Conservation (phyloP, 768 basidiomycete species). For the Lactarius sp. region DNA sequence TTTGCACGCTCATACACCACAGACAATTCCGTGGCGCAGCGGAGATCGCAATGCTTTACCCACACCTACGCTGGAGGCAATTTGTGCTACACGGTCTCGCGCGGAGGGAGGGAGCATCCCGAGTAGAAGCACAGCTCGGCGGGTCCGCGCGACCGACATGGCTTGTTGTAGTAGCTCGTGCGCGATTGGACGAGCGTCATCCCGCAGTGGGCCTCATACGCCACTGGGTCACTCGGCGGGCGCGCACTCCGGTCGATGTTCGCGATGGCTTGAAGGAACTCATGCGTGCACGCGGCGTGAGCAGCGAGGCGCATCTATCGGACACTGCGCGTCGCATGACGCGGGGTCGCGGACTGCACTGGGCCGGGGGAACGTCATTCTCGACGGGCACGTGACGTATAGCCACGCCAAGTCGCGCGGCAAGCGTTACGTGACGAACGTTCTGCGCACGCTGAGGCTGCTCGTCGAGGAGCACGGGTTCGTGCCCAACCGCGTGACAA, state of each 20-base stretch:
- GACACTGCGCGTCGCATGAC: conserved; percentile 28
- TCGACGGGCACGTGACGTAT: conserved; percentile 40
- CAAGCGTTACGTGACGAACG: conserved; percentile 42
- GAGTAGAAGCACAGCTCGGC: conserved; percentile 4
- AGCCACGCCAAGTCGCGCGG: conserved; percentile 33
- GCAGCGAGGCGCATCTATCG: conserved; percentile 8
- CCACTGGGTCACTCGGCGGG: conserved; percentile 10
- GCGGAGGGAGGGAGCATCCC: background rate
- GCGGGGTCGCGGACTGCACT: conserved; percentile 35
- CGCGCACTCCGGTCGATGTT: conserved; percentile 8
- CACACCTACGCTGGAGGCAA: conserved; percentile 32
- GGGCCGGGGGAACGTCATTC: conserved; percentile 47
- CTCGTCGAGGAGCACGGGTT: conserved; percentile 47
- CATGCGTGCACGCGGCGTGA: conserved; percentile 11
- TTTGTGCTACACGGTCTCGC: conserved; percentile 29
- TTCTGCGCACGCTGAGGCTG: conserved; percentile 37
- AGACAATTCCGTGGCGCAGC: conserved; percentile 38
- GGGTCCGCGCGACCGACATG: conserved; percentile 3
- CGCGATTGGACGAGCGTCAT: conserved; percentile 32
- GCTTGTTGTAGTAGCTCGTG: background rate
- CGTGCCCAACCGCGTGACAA: conserved; percentile 59
- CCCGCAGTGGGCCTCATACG: conserved; percentile 25
- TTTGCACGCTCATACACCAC: conserved; percentile 38
- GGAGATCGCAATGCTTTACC: conserved; percentile 25
- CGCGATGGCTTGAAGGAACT: conserved; percentile 12